Evolutionary conservation across 116 monocot genomes (phyloP), one percentile per base, ranked within the genome.

Genomic region (Phalaenopsis hybrid): DNA sequence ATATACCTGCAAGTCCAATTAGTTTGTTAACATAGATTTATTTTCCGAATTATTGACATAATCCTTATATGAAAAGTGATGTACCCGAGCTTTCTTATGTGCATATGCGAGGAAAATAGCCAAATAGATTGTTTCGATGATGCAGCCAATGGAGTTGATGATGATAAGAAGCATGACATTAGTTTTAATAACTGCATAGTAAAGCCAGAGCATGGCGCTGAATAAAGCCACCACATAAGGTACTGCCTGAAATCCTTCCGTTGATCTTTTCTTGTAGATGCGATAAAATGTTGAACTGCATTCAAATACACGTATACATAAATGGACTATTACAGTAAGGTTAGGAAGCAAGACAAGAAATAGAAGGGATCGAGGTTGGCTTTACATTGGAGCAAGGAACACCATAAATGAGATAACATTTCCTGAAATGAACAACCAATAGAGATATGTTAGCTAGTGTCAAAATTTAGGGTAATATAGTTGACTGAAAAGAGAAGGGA

Each of bases 151-250:
- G 20, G 68, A 68, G 83, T 83, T 83, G 67, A 83, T 83, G 83
- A 78, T 83, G 78, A 83, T 68, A 28, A 83, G 83, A 21, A 83
- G 63, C 46, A 50, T 51, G 9, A 65, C 83, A 37, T 78, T 57
- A 34, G 83, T 83, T 59, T 83, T 83, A 68, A 83, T 78, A 28
- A 78, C 52, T 41, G 83, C 83, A 37, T 78, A 83, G 51, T 83
- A 83, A 50, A 83, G 77, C 83, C 83, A 83, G 28, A 83, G 69
- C 78, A 83, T 83, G 25, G 83, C 77, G 20, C 78, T 78, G 34
- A 83, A 78, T 44, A 83, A 34, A 0, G 83, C 77, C 48, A 78
- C 83, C 0, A 83, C 45, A 37, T 78, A 78, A 5, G 83, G 83
- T 49, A 68, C 44, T 0, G 78, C 77, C 34, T 83, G 83, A 18